phyloP scores from a whole-genome alignment of 768 basidiomycete species.

The Hypsizygus marmoreus region DNA sequence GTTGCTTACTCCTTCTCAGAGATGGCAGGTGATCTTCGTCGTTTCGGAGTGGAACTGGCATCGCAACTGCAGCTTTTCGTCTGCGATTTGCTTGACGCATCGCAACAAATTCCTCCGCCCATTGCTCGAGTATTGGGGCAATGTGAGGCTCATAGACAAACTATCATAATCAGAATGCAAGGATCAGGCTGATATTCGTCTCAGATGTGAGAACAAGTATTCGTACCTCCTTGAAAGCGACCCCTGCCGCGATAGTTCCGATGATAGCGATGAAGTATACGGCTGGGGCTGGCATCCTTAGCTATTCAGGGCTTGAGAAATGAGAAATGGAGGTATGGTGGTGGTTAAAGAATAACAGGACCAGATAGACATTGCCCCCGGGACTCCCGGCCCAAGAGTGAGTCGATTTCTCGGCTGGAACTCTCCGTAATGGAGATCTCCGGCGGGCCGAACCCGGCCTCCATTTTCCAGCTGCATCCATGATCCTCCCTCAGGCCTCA shows the following conservation, averaged over 20 bases:
- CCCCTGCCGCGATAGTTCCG: constrained; percentile 16
- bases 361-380: constrained; percentile 4
- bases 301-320: neutral
- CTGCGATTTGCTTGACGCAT: constrained; percentile 31
- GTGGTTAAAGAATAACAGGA: constrained; percentile 11
- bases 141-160: constrained; percentile 73
- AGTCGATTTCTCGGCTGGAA: no score
- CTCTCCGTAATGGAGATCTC: no score
- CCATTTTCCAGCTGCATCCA: no score
- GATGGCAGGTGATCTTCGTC: constrained; percentile 27
- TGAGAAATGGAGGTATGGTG: constrained; percentile 1
- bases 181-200: neutral
- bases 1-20: constrained; percentile 25
- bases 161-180: constrained; percentile 31
- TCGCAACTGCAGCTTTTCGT: constrained; percentile 24
- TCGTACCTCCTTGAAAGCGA: constrained; percentile 20
- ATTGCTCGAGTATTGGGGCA: constrained; percentile 57
- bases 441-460: no score
- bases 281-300: constrained; percentile 21
- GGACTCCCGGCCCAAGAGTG: constrained; percentile 3
- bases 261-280: constrained; percentile 17
- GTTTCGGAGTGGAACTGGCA: constrained; percentile 24
- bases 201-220: neutral
- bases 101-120: constrained; percentile 41
- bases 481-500: no score